Base-by-base conservation (phyloP, 805 yeast genomes). In the Cyberlindnera samutprakarnensis region DNA sequence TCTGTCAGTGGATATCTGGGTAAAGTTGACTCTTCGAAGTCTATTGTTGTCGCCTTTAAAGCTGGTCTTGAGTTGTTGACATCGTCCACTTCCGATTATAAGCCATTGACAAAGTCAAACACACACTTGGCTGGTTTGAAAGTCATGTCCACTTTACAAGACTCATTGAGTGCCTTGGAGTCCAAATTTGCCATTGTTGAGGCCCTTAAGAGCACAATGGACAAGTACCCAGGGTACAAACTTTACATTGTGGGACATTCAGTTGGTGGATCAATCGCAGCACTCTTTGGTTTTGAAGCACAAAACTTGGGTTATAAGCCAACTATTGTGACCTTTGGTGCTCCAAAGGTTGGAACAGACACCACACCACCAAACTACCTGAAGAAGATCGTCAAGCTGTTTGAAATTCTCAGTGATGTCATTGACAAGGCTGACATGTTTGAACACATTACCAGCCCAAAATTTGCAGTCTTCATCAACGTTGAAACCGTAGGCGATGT, bases 401-500 rank as follows among this genome's bases (percentile, higher is more conserved):
- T 27, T 27, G 23, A 18, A 9, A 27, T 27, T n/a, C 18, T 23
- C 12, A 27, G 29, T 13, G 29, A 27, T 13, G 21, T 15, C 7
- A 27, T 27, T 12, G 29, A 27, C 12, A 27, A 16, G n/a, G 22
- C 29, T 6, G 23, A 18, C 14, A n/a, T 18, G 17, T 8, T 7
- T 4, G 12, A 18, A 19, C 11, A 27, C 14, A 13, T 27, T 9
- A 13, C 12, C 12, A 27, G 21, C 14, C 10, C 21, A 10, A 10
- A 19, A 13, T n/a, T 12, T 11, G n/a, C 23, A 7, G 18, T 18
- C 23, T 27, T 18, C 23, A 16, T 27, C 8, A 27, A 27, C 18
- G 29, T 27, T n/a, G 29, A 27, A 10, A n/a, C 23, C 7, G 16
- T 27, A 5, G 29, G 29, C 13, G 29, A 27, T 18, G 9, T 27